phyloP scores from a whole-genome alignment of 2,329 filamentous ascomycete genomes.

The Penicillium sp. region DNA sequence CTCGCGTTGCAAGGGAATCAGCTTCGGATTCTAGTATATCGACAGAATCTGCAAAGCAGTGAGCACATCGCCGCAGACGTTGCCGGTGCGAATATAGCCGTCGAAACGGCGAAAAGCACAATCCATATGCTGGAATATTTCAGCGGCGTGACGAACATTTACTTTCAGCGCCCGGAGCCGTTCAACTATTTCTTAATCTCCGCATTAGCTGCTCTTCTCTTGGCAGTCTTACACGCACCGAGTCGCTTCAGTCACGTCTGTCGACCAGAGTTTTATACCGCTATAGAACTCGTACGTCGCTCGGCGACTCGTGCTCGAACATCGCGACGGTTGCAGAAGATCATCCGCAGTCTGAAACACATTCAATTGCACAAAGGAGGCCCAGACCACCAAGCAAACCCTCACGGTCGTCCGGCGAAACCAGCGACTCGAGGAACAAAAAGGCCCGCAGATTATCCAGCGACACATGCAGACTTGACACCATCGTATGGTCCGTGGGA shows the following conservation, averaged over 20 bases:
- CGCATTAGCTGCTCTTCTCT: constrained; percentile 49
- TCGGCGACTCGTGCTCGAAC: constrained; percentile 63
- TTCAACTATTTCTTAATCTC: constrained; percentile 53
- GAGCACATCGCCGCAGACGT: constrained; percentile 46
- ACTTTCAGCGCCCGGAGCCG: constrained; percentile 47
- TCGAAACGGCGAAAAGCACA: constrained; percentile 48
- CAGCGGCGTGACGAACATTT: constrained; percentile 46
- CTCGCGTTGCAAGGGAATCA: constrained; percentile 56
- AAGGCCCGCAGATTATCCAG: not conserved
- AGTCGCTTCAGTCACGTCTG: constrained; percentile 48
- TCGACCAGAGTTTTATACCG: constrained; percentile 57
- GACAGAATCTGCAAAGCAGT: constrained; percentile 50
- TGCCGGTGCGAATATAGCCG: constrained; percentile 47
- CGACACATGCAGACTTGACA: not conserved
- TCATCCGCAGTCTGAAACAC: constrained; percentile 63
- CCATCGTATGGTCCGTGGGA: not conserved
- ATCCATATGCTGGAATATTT: constrained; percentile 48
- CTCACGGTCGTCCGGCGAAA: not conserved
- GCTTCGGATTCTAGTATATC: constrained; percentile 53
- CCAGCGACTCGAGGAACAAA: not conserved
- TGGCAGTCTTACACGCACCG: constrained; percentile 56
- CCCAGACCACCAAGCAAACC: constrained; percentile 1
- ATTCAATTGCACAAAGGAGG: constrained; percentile 58
- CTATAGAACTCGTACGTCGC: constrained; percentile 64
- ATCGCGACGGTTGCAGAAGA: constrained; percentile 64